Base-by-base conservation (phyloP, 2,329 filamentous ascomycete species). In the Colletotrichum gloeosporioides region DNA sequence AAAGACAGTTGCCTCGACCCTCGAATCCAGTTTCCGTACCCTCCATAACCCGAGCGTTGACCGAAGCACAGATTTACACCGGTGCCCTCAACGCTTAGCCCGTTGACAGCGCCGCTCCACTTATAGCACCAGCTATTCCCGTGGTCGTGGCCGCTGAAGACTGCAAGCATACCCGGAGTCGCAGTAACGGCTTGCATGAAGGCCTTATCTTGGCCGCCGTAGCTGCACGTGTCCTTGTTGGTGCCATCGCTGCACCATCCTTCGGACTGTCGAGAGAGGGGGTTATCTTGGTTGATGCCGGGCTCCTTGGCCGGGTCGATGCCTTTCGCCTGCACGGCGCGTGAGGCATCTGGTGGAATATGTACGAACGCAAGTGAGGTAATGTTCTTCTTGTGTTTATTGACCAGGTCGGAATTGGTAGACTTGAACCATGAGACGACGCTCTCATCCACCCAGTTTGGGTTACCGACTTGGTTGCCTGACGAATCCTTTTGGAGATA, bases 111-210 rank as follows among this genome's bases (percentile, higher is more conserved):
- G 3, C 84, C 81, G 16, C 88, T 82, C 88, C 88, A 90, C 74
- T 85, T 87, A 71, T 85, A 88, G 78, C 90, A 92, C 90, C 91
- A 93, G 3, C 89, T 88, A 76, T 91, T 86, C 1, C 90, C 90
- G 75, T 95, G 93, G 78, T 94, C 92, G 77, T 95, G 93, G 0
- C 92, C 93, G 6, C 88, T 89, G 82, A 94, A 93, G 7, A 93
- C 79, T 1, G 85, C 91, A 61, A 92, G 87, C 16, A 94, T 78
- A 0, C 92, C 91, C 0, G 85, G 81, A 0, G 90, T 92, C 0
- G 87, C 83, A 0, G 89, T 84, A 4, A 95, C 80, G 0, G 92
- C 92, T 72, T 88, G 80, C 91, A 94, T 93, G 77, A 95, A 95
- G 0, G 88, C 86, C 0, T 86, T 82, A 72, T 94, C 92, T 70